Evolutionary conservation across 2,329 filamentous ascomycete species (phyloP), one percentile per base, ranked within the genome.

Genomic region (Diaporthe citriasiana): DNA sequence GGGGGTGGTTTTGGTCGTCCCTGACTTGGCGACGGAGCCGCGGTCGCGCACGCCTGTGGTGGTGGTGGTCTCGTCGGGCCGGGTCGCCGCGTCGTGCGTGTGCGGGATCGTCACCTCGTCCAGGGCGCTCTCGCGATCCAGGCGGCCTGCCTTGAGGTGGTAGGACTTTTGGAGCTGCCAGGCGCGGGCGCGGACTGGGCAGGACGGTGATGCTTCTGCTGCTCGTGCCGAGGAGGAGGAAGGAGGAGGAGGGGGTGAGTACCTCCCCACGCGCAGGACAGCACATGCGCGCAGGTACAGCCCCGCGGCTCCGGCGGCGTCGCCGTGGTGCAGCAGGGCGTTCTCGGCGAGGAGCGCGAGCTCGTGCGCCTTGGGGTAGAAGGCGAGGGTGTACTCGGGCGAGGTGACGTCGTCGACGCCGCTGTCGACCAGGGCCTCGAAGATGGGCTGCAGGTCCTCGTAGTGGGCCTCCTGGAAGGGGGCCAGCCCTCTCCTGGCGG

Each of bases 381-480:
- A 92, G 9, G 87, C 84, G 50, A 87, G 81, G 0, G 93, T 93
- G 82, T 94, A 95, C 33, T 84, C 88, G 60, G 91, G 84, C 76
- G 89, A 90, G 76, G 90, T 91, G 17, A 90, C 91, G 78, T 94
- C 91, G 80, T 92, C 90, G 81, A 92, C 87, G 77, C 89, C 84
- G 78, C 89, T 84, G 83, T 87, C 82, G 63, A 92, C 89, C 57
- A 95, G 84, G 72, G 89, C 83, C n/a, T 88, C 81, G 68, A 94
- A 93, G 42, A 95, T 87, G 25, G 92, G 92, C 77, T 89, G 87
- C 79, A 95, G 94, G 82, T 95, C 93, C 73, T 90, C 86, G 73
- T 89, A 88, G 5, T 87, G 84, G 65, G 91, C 90, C 82, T 95
- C 93, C 85, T 95, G 93, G 85, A 95, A 95, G 0, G 92, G 92